These are phyloP conservation scores for Tricholoma bakamatsutake DNA, from an alignment of 768 basidiomycete species.

Conservation along the genomic window DNA sequence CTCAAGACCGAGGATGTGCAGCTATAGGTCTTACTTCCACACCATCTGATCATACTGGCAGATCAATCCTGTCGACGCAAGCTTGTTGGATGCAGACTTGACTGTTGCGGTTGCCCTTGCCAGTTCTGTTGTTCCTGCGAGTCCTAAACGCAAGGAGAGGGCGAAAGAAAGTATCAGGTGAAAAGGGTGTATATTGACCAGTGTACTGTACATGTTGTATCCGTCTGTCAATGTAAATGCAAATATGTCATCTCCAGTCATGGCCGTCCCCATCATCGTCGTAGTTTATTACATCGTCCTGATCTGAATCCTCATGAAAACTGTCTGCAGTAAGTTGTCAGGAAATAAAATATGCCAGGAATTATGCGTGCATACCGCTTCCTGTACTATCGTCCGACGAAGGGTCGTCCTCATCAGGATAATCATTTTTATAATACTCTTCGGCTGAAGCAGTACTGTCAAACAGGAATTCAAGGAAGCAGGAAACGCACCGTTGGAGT, in stretches of 20 bases:
- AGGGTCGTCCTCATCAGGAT: constrained; percentile 63
- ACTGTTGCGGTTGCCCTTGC: constrained; percentile 36
- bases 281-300: constrained; percentile 33
- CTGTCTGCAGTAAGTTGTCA: constrained; percentile 33
- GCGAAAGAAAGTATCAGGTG: constrained; percentile 5
- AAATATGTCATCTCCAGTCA: constrained; percentile 6
- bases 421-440: constrained; percentile 82
- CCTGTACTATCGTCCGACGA: constrained; percentile 32
- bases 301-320: constrained; percentile 51
- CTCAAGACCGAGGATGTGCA: constrained; percentile 50
- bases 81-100: constrained; percentile 60
- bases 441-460: constrained; percentile 43
- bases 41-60: constrained; percentile 22
- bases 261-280: constrained; percentile 24
- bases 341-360: constrained; percentile 1
- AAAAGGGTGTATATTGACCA: constrained; percentile 5
- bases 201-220: background rate
- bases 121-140: constrained; percentile 35
- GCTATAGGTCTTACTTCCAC: constrained; percentile 35
- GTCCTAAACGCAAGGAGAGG: constrained; percentile 20
- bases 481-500: constrained; percentile 62
- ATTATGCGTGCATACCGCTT: constrained; percentile 25
- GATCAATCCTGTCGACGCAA: constrained; percentile 56
- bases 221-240: background rate
- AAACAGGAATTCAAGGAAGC: background rate